A percentile compares a stretch with the other conserved stretches of the same genome.
These are phyloP conservation scores for Dipteronia sinensis DNA, from an alignment of 345 rosid species.

Conservation along the genomic window DNA sequence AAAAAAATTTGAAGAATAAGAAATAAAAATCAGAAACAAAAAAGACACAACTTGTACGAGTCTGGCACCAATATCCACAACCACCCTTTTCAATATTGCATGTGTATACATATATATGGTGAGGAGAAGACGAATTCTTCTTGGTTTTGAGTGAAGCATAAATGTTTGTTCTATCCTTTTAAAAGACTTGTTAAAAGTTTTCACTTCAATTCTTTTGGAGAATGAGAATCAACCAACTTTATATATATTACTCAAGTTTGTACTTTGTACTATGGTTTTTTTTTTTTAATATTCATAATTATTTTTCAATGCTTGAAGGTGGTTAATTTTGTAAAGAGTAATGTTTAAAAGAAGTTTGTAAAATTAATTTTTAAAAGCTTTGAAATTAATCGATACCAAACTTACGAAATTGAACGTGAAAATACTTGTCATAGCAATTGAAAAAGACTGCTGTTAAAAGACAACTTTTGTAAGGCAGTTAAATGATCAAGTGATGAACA, in stretches of 20 bases:
- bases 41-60: neutral
- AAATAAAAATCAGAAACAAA: neutral
- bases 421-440: too few species aligned
- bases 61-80: neutral
- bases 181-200: neutral
- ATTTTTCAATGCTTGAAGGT: too few species aligned
- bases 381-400: too few species aligned
- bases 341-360: too few species aligned
- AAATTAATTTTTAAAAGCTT: too few species aligned
- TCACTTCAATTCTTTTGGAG: neutral
- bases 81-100: neutral
- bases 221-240: neutral
- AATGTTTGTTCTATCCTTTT: neutral
- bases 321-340: too few species aligned
- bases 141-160: neutral
- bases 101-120: too few species aligned
- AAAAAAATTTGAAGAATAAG: neutral
- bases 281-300: too few species aligned
- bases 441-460: too few species aligned
- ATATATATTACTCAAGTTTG: neutral
- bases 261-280: neutral
- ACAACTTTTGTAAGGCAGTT: too few species aligned
- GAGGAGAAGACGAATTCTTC: neutral
- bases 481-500: too few species aligned
- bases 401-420: too few species aligned